Percentiles rank a stretch among this genome's conserved stretches.
These are phyloP conservation scores for Arabis hirsuta DNA, from an alignment of 345 rosid species.

Conservation along the genomic window DNA sequence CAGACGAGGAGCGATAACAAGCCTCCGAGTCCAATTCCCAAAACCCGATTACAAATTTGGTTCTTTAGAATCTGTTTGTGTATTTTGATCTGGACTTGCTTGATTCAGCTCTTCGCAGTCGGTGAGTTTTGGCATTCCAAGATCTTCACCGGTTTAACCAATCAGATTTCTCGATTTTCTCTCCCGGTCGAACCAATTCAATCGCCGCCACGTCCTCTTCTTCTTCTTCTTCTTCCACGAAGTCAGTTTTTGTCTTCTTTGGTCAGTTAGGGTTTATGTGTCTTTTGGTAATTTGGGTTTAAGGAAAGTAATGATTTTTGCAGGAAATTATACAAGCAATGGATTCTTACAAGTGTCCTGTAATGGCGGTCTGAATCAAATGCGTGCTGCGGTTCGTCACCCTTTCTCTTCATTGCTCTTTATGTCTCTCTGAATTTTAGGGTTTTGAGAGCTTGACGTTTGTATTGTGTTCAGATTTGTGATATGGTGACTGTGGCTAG, in stretches of 20 bases:
- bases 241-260: constrained; percentile 49
- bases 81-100: constrained; percentile 88
- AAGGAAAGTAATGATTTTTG: constrained; percentile 3
- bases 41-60: constrained; percentile 73
- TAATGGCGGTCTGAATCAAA: constrained; percentile 94
- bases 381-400: constrained; percentile 83
- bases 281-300: constrained; percentile 2
- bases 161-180: constrained; percentile 46
- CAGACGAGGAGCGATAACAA: constrained; percentile 56
- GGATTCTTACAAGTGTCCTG: constrained; percentile 81
- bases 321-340: constrained; percentile 80
- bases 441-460: not conserved
- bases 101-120: constrained; percentile 77
- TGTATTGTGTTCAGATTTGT: constrained; percentile 60
- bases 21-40: constrained; percentile 51
- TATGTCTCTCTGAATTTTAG: not conserved
- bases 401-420: not conserved
- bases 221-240: constrained; percentile 51
- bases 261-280: not conserved
- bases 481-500: constrained; percentile 88
- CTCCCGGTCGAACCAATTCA: constrained; percentile 43
- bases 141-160: constrained; percentile 51
- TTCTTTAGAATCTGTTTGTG: constrained; percentile 73
- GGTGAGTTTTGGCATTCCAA: constrained; percentile 74
- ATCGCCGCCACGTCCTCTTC: constrained; percentile 48